Conservation (phyloP, 805 yeast species). For the Spathaspora gorwiae region DNA sequence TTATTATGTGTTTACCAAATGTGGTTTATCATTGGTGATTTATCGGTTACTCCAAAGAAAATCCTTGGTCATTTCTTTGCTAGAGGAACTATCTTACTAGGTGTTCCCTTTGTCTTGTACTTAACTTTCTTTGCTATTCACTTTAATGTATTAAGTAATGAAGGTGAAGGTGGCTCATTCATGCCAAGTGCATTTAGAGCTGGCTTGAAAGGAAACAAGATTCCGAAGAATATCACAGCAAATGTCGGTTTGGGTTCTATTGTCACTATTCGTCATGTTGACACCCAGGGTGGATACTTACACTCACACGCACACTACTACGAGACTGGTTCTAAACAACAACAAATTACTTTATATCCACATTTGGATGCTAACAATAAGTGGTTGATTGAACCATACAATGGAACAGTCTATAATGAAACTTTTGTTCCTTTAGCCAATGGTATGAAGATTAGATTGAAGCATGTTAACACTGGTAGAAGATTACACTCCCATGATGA, state of each 20-base stretch:
- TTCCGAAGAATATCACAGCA: conserved; percentile 56
- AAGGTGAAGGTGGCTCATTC: conserved; percentile 70
- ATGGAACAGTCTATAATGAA: conserved; percentile 51
- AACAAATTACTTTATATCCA: conserved; percentile 76
- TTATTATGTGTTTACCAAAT: conserved; percentile 53
- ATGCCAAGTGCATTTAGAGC: conserved; percentile 71
- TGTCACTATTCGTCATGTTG: conserved; percentile 62
- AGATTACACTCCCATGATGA: conserved; percentile 83
- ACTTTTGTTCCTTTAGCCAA: conserved; percentile 59
- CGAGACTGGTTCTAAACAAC: conserved; percentile 80
- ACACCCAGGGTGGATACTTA: conserved; percentile 74
- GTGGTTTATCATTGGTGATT: conserved; percentile 73
- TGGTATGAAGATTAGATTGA: conserved; percentile 67
- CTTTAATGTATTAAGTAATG: conserved; percentile 50
- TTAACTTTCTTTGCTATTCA: conserved; percentile 58
- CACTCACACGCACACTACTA: conserved; percentile 74
- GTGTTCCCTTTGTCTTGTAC: conserved; percentile 56
- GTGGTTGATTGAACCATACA: conserved; percentile 68
- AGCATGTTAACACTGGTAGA: conserved; percentile 52
- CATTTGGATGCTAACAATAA: conserved; percentile 71
- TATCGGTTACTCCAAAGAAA: conserved; percentile 43
- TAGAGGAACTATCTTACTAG: conserved; percentile 53
- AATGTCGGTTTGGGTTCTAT: conserved; percentile 71
- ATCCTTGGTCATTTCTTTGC: conserved; percentile 44
- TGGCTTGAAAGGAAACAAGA: conserved; percentile 52